Base-by-base conservation (phyloP, 1,284 basidiomycete species). In the Cutaneotrichosporon sp. region DNA sequence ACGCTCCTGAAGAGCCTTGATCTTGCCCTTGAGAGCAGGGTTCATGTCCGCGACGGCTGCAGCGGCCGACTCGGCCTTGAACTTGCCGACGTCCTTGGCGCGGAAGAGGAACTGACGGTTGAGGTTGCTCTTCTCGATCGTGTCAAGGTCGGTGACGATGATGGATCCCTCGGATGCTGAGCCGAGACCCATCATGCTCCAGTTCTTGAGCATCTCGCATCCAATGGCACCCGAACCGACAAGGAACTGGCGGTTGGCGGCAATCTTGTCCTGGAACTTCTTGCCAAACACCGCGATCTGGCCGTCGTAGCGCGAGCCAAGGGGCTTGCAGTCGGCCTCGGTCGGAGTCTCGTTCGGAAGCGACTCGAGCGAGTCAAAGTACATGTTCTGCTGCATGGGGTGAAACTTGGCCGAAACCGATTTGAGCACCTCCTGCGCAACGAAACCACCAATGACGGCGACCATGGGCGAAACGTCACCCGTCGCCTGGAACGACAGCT, bases 191-290 rank as follows among this genome's bases (percentile, higher is more conserved):
- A 99, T 97, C 91, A 99, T 92, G 66, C 89, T 88, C 96, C 96
- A 99, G 77, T 99, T 99, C 81, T 99, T 99, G 68, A 99, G 78
- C 96, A 98, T 98, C 77, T 99, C 96, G 70, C 97, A 99, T 21
- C 96, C 96, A 72, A 99, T 99, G 42, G 96, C 96, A 55, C 96
- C 96, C 20, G 94, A 87, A 8, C 96, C 96, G 49, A 99, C 96
- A 26, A 99, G 82, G 82, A 99, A 99, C 71, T 98, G 90, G 40
- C 88, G 82, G 71, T 90, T 85, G 69, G 90, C 88, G 49, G 84
- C 82, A 55, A 99, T 87, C 80, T 91, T 97, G 37, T 88, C 81
- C 68, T 99, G 96, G 84, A 98, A 98, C 2, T 77, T 73, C 70
- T 84, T 87, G 17, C 96, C 96, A 65, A 99, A 94, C 14, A 99